These are phyloP conservation scores for Raddia guianensis DNA, from an alignment of 176 grass and related monocot genomes.

Conservation along the genomic window DNA sequence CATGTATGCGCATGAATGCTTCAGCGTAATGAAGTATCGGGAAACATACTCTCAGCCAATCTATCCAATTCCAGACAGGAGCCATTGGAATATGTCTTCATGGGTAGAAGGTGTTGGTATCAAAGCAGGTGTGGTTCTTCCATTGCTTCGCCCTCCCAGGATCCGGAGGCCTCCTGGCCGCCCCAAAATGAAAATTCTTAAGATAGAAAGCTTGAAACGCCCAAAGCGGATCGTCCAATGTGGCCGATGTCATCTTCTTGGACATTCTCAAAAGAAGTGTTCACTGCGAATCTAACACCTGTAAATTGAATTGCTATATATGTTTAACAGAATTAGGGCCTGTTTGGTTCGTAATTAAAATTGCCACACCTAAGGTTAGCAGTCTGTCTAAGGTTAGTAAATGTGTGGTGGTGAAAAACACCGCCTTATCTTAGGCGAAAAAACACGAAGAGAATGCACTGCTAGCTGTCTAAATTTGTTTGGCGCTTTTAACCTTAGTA, in stretches of 20 bases:
- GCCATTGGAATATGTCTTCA: constrained; percentile 54
- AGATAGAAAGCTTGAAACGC: constrained; percentile 88
- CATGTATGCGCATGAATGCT: constrained; percentile 77
- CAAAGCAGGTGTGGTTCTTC: constrained; percentile 58
- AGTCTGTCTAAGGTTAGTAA: no score
- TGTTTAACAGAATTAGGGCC: constrained; percentile 1
- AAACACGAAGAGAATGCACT: no score
- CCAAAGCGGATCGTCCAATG: constrained; percentile 92
- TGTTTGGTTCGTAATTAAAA: no score
- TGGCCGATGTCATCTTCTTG: constrained; percentile 86
- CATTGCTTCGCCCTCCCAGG: constrained; percentile 62
- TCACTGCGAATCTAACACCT: constrained; percentile 57
- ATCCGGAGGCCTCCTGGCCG: constrained; percentile 84
- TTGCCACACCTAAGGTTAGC: no score
- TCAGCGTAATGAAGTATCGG: constrained; percentile 75
- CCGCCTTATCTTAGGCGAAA: no score
- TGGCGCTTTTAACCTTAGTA: no score
- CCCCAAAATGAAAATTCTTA: constrained; percentile 98
- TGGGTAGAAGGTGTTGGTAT: constrained; percentile 39
- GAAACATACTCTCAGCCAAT: constrained; percentile 81
- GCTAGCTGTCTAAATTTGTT: no score
- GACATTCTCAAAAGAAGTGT: constrained; percentile 98
- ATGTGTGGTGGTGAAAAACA: no score
- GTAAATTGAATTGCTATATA: neutral
- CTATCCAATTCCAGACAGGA: constrained; percentile 75